phyloP scores from a whole-genome alignment of 148 eudicot species.

The Cornus controversa region DNA sequence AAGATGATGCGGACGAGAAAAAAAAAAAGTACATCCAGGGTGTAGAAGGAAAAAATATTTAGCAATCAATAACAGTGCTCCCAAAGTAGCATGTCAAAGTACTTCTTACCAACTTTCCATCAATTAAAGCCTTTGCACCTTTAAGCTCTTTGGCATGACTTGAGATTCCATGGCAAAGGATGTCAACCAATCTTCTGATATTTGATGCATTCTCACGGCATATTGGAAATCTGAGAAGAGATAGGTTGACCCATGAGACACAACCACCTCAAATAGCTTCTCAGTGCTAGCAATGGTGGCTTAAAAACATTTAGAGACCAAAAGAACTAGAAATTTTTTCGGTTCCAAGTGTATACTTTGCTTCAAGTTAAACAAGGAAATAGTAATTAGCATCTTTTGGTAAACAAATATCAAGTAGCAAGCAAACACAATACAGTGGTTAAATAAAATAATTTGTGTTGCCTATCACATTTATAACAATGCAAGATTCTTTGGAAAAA shows the following conservation, averaged over 20 bases:
- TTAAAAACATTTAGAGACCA: constrained; percentile 1
- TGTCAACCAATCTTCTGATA: constrained; percentile 44
- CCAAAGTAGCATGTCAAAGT: background rate
- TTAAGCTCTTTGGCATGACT: constrained; percentile 68
- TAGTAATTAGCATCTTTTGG: background rate
- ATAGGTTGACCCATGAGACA: constrained; percentile 7
- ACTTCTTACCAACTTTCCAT: constrained; percentile 73
- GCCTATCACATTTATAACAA: too few relatives aligned
- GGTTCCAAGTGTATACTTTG: background rate
- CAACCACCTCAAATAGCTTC: background rate
- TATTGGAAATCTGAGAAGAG: constrained; percentile 66
- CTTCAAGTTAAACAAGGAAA: background rate
- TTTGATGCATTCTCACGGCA: constrained; percentile 40
- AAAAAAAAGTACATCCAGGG: background rate
- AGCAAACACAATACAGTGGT: background rate
- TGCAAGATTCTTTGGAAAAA: too few relatives aligned
- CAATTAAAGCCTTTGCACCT: constrained; percentile 65
- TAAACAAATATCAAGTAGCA: background rate
- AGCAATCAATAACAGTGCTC: background rate
- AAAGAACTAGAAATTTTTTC: background rate
- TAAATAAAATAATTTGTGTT: too few relatives aligned
- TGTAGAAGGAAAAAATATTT: background rate
- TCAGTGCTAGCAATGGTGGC: background rate
- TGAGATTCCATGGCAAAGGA: constrained; percentile 59
- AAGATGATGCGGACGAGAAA: background rate